A percentile compares a stretch with the other conserved stretches of the same genome.
Evolutionary conservation across 768 basidiomycete genomes (phyloP).

Genomic region (Cystobasidium ongulense): DNA sequence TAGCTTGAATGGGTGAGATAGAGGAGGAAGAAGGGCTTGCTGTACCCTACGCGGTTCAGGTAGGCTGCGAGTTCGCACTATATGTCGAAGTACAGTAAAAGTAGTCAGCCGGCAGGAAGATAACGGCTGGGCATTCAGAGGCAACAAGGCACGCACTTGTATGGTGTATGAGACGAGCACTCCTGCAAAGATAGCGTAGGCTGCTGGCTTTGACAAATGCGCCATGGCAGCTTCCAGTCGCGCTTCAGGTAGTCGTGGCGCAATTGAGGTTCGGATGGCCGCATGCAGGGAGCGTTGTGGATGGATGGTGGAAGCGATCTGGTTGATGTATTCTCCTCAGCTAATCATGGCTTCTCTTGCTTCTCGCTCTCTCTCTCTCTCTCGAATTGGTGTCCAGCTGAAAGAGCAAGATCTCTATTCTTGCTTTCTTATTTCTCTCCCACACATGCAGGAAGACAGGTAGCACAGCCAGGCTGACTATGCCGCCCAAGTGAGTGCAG

Average conservation of each 20-base stretch:
- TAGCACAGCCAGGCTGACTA: not conserved
- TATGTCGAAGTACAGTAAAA: not conserved
- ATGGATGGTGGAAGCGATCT: too few species aligned
- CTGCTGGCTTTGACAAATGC: not conserved
- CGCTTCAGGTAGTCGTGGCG: not conserved
- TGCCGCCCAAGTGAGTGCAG: not conserved
- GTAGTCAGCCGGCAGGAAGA: conserved; percentile 55
- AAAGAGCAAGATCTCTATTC: not conserved
- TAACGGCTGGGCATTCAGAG: not conserved
- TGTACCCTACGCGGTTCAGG: conserved; percentile 64
- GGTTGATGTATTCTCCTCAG: not conserved
- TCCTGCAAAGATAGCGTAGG: conserved; percentile 31
- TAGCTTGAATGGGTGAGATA: conserved; percentile 79
- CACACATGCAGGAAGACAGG: too few species aligned
- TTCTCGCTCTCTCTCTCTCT: not conserved
- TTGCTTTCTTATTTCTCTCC: not conserved
- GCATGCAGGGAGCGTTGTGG: not conserved
- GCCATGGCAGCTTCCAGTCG: conserved; percentile 8
- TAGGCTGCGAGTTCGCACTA: conserved; percentile 46
- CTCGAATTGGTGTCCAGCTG: not conserved
- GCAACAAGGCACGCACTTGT: conserved; percentile 51
- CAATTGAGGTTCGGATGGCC: not conserved
- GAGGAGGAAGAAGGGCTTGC: conserved; percentile 69
- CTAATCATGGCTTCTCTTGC: not conserved
- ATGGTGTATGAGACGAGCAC: conserved; percentile 56